These are phyloP conservation scores for Mucor velutinosus DNA, from an alignment of 371 early-diverging fungal genomes.

Conservation along the genomic window DNA sequence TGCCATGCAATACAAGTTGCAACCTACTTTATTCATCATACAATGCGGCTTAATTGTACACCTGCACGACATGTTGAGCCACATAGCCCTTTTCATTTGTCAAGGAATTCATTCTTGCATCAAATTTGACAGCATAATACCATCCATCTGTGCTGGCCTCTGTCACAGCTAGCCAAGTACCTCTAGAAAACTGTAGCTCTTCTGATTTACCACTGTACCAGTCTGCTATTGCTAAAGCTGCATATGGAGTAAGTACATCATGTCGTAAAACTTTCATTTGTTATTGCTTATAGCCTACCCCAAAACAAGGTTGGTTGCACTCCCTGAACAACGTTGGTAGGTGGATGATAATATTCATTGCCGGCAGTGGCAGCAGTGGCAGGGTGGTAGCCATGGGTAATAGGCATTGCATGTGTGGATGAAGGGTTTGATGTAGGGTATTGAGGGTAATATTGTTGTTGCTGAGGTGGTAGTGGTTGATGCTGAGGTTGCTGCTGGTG, in stretches of 20 bases:
- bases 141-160: constrained; percentile 67
- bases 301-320: constrained; percentile 14
- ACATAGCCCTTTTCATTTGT: constrained; percentile 38
- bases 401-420: not conserved
- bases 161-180: constrained; percentile 70
- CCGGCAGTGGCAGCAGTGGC: not conserved
- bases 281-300: constrained; percentile 7
- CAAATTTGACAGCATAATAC: constrained; percentile 74
- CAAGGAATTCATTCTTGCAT: constrained; percentile 28
- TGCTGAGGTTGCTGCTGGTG: not conserved
- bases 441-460: constrained; percentile 7
- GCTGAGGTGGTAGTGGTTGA: not conserved
- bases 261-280: not conserved
- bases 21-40: too few species aligned
- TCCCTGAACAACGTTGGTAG: not conserved
- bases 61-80: constrained; percentile 29
- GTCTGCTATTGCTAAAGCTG: constrained; percentile 84
- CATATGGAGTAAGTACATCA: not conserved
- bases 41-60: constrained; percentile 3
- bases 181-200: constrained; percentile 76
- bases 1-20: too few species aligned
- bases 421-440: not conserved
- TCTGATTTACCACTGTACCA: constrained; percentile 79
- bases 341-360: not conserved
- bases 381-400: not conserved